phyloP scores from a whole-genome alignment of 371 early-diverging fungal species.

The Apophysomyces variabilis region DNA sequence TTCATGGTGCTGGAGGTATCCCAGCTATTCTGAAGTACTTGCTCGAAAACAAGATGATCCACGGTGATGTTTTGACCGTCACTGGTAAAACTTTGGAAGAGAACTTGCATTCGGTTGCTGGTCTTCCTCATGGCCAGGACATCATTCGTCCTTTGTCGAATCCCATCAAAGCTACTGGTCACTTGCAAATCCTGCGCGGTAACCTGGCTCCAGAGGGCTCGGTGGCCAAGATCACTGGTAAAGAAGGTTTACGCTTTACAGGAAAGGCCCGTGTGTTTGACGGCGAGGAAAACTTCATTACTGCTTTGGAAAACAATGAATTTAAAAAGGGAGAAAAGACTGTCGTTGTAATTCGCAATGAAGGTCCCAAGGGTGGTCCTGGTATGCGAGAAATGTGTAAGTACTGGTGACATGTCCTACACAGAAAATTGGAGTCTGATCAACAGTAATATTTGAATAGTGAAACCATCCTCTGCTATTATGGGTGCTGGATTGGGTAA shows the following conservation, averaged over 20 bases:
- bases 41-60: constrained; percentile 68
- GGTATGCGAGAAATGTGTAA: constrained; percentile 91
- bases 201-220: constrained; percentile 97
- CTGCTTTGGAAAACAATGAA: constrained; percentile 78
- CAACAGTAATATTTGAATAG: constrained; percentile 22
- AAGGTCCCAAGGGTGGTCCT: constrained; percentile 91
- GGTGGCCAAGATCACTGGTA: constrained; percentile 98
- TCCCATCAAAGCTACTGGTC: constrained; percentile 94
- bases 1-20: constrained; percentile 82
- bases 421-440: background rate
- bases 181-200: constrained; percentile 91
- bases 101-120: constrained; percentile 73
- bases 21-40: constrained; percentile 90
- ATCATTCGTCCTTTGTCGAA: constrained; percentile 83
- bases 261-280: constrained; percentile 92
- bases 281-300: constrained; percentile 88
- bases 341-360: constrained; percentile 83
- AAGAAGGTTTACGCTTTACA: constrained; percentile 89
- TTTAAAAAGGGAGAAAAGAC: constrained; percentile 77
- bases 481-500: constrained; percentile 99
- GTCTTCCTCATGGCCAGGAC: constrained; percentile 77
- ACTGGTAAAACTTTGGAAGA: constrained; percentile 88
- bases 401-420: constrained; percentile 13
- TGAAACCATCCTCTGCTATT: constrained; percentile 94
- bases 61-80: constrained; percentile 84